Evolutionary conservation across 2,329 filamentous ascomycete genomes (phyloP), one percentile per base, ranked within the genome.

Genomic region (Escovopsis sp.): DNA sequence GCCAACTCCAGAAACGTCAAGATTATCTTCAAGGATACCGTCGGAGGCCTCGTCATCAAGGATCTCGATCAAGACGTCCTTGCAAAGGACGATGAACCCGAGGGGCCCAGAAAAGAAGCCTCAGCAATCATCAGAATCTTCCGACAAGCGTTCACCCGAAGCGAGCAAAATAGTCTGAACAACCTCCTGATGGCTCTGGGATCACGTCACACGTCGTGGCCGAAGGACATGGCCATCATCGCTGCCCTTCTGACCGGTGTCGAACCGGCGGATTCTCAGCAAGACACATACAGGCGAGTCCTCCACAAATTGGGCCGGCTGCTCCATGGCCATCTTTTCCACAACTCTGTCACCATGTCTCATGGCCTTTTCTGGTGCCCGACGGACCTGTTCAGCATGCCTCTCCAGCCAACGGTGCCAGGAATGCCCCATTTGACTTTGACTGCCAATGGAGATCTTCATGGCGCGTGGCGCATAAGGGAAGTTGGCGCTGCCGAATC

Each of bases 11-110:
- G 19, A 15, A 39, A 35, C 4, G 45, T 49, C 10, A 46, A 46
- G 33, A 23, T 45, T 5, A 28, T 47, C 5, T 48, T 48, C 30
- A 41, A 37, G 17, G 23, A 27, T n/a, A 15, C 16, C 6, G 23
- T 14, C 33, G 40, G 37, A 14, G 32, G 19, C 19, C 23, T 21
- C 8, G 23, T 34, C 15, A 46, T 46, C 19, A 46, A 45, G 23
- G 46, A 47, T 36, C 42, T 47, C 2, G 45, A 48, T 21, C 33
- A 41, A 26, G 44, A 48, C n/a, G 46, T 47, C 14, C 37, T 48
- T 19, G 30, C 17, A 4, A 23, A 23, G 21, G 21, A 23, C 10
- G 21, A 23, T 10, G 21, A 23, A 6, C 2, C 21, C 10, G 21
- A 23, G 6, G 21, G 21, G 21, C 21, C 21, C 21, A 23, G 2